phyloP scores from a whole-genome alignment of 2,329 filamentous ascomycete genomes.

The Neonectria ditissima region DNA sequence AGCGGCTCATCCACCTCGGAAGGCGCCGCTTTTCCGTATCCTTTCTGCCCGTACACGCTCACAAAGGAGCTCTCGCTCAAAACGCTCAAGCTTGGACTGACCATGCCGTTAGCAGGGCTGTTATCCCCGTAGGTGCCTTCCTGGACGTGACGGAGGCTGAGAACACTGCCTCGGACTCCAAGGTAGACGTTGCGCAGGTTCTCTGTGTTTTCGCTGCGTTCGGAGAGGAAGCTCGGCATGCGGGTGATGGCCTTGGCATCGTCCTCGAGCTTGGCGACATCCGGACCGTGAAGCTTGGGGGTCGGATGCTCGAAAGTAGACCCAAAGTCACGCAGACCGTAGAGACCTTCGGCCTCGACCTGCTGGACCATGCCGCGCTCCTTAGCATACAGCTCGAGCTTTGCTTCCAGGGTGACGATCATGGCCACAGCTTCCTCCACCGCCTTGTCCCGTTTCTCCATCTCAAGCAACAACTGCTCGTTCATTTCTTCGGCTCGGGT shows the following conservation, averaged over 20 bases:
- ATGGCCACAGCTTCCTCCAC: conserved; percentile 77
- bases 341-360: conserved; percentile 58
- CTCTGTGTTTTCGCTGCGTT: conserved; percentile 68
- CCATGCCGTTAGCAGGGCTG: conserved; percentile 51
- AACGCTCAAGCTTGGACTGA: conserved; percentile 72
- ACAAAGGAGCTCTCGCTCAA: conserved; percentile 76
- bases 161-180: conserved; percentile 59
- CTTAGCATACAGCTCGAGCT: conserved; percentile 63
- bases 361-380: conserved; percentile 66
- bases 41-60: conserved; percentile 70
- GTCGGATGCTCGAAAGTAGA: conserved; percentile 40
- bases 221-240: conserved; percentile 75
- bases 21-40: conserved; percentile 39
- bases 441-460: conserved; percentile 77
- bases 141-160: conserved; percentile 62
- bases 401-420: conserved; percentile 74
- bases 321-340: conserved; percentile 49
- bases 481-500: conserved; percentile 68
- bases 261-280: conserved; percentile 41
- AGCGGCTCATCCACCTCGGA: conserved; percentile 48
- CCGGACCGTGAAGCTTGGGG: conserved; percentile 31
- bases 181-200: conserved; percentile 72
- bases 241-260: conserved; percentile 59
- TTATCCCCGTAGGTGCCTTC: conserved; percentile 51
- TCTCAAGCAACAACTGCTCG: conserved; percentile 67